Conservation (phyloP, 1,284 basidiomycete genomes). For the Austroboletus niveus region DNA sequence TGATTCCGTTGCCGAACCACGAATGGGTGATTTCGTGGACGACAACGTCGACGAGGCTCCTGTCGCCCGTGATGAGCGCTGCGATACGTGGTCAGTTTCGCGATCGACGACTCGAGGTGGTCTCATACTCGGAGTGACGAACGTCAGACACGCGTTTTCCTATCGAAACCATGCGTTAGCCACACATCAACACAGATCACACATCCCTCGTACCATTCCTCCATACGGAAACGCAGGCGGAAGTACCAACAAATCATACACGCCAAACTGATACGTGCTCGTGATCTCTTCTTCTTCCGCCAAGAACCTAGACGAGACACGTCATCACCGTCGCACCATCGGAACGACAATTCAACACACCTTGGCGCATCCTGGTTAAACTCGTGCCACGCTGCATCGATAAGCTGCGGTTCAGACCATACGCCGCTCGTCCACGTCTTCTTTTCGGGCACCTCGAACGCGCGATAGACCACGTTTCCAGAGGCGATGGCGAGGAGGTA, state of each 20-base stretch:
- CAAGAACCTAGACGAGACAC: conserved; percentile 55
- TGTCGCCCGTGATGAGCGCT: conserved; percentile 83
- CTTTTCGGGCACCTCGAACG: conserved; percentile 59
- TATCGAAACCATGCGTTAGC: conserved; percentile 25
- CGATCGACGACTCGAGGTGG: background rate
- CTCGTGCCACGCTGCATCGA: conserved; percentile 84
- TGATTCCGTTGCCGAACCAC: conserved; percentile 86
- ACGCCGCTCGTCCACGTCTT: conserved; percentile 80
- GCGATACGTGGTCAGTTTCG: background rate
- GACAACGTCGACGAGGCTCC: conserved; percentile 83
- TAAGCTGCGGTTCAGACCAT: conserved; percentile 86
- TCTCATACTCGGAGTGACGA: conserved; percentile 78
- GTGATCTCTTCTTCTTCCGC: conserved; percentile 65
- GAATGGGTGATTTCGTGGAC: conserved; percentile 79
- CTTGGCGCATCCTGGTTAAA: conserved; percentile 82
- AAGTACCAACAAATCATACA: conserved; percentile 90
- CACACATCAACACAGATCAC: background rate
- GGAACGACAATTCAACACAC: conserved; percentile 34
- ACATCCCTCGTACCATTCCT: conserved; percentile 59
- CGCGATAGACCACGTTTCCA: conserved; percentile 77
- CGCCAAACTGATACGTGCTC: conserved; percentile 80
- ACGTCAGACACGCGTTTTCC: conserved; percentile 85
- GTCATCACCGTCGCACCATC: background rate
- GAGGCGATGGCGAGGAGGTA: conserved; percentile 88
- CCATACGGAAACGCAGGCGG: conserved; percentile 94